Evolutionary conservation across 257 asterid genomes (phyloP).

Genomic region (Sherardia arvensis): DNA sequence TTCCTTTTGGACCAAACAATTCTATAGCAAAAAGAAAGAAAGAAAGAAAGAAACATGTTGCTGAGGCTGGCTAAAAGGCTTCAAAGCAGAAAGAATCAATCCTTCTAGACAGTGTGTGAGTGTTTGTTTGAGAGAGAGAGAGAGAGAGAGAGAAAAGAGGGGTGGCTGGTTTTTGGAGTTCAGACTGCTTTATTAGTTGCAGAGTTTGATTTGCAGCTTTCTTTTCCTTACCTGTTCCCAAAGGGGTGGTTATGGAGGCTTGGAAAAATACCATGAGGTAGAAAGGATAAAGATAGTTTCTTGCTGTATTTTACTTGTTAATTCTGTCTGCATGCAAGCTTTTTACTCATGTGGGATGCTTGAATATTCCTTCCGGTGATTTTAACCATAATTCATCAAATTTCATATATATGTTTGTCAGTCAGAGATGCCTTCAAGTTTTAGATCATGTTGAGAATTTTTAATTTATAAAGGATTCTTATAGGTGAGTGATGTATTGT

Average conservation of each 20-base stretch:
- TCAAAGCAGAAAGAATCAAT: slow-evolving; percentile 14
- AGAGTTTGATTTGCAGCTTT: slow-evolving; percentile 46
- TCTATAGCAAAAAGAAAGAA: slow-evolving; percentile 4
- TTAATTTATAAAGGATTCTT: neutral
- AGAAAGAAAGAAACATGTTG: slow-evolving; percentile 20
- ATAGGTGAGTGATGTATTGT: neutral
- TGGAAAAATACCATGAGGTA: slow-evolving; percentile 37
- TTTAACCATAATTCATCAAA: slow-evolving; percentile 4
- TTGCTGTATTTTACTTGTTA: neutral
- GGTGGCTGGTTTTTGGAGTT: neutral
- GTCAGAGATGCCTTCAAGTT: neutral
- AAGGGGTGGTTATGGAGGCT: slow-evolving; percentile 33
- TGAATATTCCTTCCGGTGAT: slow-evolving; percentile 15
- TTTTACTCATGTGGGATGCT: slow-evolving; percentile 9
- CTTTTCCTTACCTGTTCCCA: slow-evolving; percentile 22
- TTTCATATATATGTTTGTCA: neutral
- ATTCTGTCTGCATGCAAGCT: slow-evolving; percentile 29
- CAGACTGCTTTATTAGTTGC: slow-evolving; percentile 2
- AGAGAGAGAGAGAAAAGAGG: neutral
- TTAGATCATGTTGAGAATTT: neutral
- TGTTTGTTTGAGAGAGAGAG: neutral
- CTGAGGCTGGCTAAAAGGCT: slow-evolving; percentile 20
- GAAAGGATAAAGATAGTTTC: slow-evolving; percentile 7
- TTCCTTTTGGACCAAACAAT: slow-evolving; percentile 14
- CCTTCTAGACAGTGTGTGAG: neutral